Percentiles rank a stretch among this genome's conserved stretches.
Conservation (phyloP, 805 yeast genomes). For the Candida alai region DNA sequence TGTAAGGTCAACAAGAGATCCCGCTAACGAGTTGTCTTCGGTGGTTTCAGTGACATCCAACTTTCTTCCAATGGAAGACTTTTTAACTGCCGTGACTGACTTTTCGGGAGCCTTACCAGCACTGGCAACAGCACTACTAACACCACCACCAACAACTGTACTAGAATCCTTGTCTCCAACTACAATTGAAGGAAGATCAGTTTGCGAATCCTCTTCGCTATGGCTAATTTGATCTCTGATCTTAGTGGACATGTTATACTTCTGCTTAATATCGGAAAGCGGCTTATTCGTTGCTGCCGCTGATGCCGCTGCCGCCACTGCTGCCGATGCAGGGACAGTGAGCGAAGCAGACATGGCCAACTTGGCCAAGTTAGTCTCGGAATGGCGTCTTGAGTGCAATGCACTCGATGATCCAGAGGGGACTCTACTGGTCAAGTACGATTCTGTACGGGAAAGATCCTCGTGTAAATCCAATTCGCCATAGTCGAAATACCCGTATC, state of each 20-base stretch:
- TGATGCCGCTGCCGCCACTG: too few relatives aligned
- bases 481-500: slow-evolving; percentile 82
- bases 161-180: background rate
- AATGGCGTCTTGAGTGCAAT: slow-evolving; percentile 27
- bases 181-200: slow-evolving; percentile 3
- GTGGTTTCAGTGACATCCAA: slow-evolving; percentile 10
- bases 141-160: background rate
- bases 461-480: slow-evolving; percentile 62
- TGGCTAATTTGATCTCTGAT: slow-evolving; percentile 33
- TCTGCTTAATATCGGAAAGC: slow-evolving; percentile 23
- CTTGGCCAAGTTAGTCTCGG: slow-evolving; percentile 22
- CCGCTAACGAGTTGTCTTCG: too few relatives aligned
- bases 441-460: slow-evolving; percentile 22
- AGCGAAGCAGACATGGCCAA: slow-evolving; percentile 1
- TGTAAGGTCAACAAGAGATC: too few relatives aligned
- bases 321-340: too few relatives aligned
- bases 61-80: slow-evolving; percentile 11
- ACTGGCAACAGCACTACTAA: slow-evolving; percentile 1
- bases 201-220: slow-evolving; percentile 16
- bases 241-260: slow-evolving; percentile 31
- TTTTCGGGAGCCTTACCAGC: too few relatives aligned
- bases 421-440: slow-evolving; percentile 20
- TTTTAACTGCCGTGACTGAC: slow-evolving; percentile 1
- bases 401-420: slow-evolving; percentile 21
- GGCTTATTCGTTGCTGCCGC: background rate